Conservation (phyloP, 441 rosid species). For the Oxalis stricta region DNA sequence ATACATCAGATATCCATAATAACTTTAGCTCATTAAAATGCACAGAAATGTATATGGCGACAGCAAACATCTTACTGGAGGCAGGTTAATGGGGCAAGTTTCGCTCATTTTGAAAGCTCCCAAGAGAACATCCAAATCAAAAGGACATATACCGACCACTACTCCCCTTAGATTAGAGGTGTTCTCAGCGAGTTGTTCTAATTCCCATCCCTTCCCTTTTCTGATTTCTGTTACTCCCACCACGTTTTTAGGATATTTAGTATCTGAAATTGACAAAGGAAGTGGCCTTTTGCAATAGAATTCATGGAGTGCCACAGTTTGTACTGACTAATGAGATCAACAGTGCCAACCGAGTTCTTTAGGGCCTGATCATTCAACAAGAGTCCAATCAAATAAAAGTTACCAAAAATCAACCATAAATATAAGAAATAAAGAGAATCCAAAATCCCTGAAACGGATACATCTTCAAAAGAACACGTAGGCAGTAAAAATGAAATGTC, state of each 20-base stretch:
- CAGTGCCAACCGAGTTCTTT: constrained; percentile 44
- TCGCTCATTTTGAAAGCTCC: constrained; percentile 43
- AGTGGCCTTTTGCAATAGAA: constrained; percentile 50
- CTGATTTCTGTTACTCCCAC: constrained; percentile 53
- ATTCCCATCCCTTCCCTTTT: constrained; percentile 59
- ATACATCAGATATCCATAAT: no score
- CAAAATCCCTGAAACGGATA: no score
- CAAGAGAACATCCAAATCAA: constrained; percentile 31
- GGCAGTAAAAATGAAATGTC: no score
- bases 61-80: constrained; percentile 27
- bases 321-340: constrained; percentile 44
- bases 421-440: neutral
- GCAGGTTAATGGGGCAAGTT: constrained; percentile 28
- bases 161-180: constrained; percentile 14
- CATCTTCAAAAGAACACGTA: no score
- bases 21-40: no score
- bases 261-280: constrained; percentile 35
- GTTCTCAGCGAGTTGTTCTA: constrained; percentile 35
- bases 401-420: neutral
- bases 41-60: neutral
- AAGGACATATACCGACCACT: constrained; percentile 22
- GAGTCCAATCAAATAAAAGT: constrained; percentile 4
- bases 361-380: constrained; percentile 25
- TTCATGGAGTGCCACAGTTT: constrained; percentile 39
- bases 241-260: constrained; percentile 40